Evolutionary conservation across 805 yeast genomes (phyloP).

Genomic region (Ogataea polymorpha): DNA sequence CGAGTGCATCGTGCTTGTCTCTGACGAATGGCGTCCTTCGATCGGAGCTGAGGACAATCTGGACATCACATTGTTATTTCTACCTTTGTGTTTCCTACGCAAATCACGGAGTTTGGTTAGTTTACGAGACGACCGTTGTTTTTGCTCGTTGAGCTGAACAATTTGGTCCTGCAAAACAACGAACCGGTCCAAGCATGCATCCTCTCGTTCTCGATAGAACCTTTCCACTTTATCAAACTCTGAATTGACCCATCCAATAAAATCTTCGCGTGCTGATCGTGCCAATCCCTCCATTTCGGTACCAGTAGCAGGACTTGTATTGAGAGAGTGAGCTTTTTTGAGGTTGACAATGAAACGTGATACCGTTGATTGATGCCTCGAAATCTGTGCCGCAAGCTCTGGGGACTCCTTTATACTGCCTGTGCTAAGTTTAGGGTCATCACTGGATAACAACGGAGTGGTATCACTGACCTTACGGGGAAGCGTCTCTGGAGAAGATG

Average conservation of each 20-base stretch:
- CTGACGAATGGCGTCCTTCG: conserved; percentile 2
- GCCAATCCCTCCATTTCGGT: conserved; percentile 33
- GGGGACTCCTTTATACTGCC: neutral
- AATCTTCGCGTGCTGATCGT: conserved; percentile 43
- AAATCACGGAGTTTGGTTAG: conserved; percentile 9
- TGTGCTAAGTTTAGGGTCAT: neutral
- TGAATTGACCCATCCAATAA: conserved; percentile 62
- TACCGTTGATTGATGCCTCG: conserved; percentile 25
- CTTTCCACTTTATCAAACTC: conserved; percentile 58
- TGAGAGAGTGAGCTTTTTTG: conserved; percentile 16
- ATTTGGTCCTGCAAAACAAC: conserved; percentile 66
- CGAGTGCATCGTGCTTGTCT: conserved; percentile 1
- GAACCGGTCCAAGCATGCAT: conserved; percentile 56
- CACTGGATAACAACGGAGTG: conserved; percentile 5
- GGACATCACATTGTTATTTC: neutral
- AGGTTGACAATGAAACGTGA: conserved; percentile 15
- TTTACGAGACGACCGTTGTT: conserved; percentile 24
- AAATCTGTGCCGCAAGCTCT: neutral
- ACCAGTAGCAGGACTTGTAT: conserved; percentile 1
- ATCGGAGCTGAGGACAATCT: neutral
- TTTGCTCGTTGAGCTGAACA: conserved; percentile 57
- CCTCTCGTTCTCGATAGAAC: conserved; percentile 61
- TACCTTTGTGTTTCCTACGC: conserved; percentile 11
- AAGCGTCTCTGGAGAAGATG: neutral
- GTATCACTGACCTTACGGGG: conserved; percentile 4